These are phyloP conservation scores for Kwoniella bestiolae DNA, from an alignment of 768 basidiomycete genomes.

Conservation along the genomic window DNA sequence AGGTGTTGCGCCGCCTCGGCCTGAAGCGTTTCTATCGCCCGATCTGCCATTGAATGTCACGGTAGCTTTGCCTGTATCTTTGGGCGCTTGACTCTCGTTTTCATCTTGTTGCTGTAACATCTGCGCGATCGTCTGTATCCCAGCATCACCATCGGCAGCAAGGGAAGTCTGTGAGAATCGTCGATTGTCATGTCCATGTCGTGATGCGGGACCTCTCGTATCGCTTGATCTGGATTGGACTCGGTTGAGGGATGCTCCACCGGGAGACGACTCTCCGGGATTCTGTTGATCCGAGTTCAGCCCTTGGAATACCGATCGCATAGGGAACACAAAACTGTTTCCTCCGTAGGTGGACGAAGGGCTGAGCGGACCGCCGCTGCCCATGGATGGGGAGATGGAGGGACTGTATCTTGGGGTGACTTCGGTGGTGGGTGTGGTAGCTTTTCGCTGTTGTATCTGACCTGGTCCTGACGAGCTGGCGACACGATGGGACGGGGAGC, in stretches of 20 bases:
- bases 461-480: not conserved
- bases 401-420: conserved; percentile 3
- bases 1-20: not conserved
- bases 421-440: conserved; percentile 18
- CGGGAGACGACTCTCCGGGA: not conserved
- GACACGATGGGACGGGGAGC: not conserved
- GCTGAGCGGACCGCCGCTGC: conserved; percentile 18
- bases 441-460: not conserved
- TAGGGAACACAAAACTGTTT: conserved; percentile 33
- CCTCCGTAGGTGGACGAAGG: conserved; percentile 10
- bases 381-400: conserved; percentile 6
- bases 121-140: conserved; percentile 29
- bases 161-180: not conserved
- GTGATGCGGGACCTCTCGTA: not conserved
- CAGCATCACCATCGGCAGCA: conserved; percentile 12
- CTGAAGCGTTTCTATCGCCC: conserved; percentile 4
- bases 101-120: conserved; percentile 24
- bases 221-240: conserved; percentile 5
- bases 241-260: not conserved
- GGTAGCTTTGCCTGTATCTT: not conserved
- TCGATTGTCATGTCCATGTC: conserved; percentile 1
- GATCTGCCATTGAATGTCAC: conserved; percentile 17
- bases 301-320: conserved; percentile 32
- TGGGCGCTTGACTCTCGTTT: not conserved
- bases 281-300: conserved; percentile 5